Conservation (phyloP, 371 early-diverging fungal species). For the Saksenaea oblongispora region DNA sequence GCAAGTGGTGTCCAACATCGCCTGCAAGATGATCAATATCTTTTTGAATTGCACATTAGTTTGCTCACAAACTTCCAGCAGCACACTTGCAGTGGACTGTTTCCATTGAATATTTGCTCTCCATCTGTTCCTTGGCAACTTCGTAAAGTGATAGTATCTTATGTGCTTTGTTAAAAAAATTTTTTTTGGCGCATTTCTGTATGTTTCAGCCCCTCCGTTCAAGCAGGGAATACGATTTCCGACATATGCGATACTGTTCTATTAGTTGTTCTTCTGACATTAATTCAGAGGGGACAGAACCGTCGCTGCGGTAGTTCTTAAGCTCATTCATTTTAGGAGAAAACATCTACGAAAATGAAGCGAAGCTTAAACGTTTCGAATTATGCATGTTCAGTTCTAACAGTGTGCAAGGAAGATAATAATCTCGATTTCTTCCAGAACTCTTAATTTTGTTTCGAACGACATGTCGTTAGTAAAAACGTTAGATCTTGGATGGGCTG, state of each 20-base stretch:
- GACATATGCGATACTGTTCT: slow-evolving; percentile 2
- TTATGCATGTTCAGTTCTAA: slow-evolving; percentile 5
- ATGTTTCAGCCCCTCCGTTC: background rate
- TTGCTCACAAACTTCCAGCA: too few species aligned
- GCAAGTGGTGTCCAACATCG: too few species aligned
- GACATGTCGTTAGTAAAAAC: slow-evolving; percentile 16
- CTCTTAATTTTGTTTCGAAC: slow-evolving; percentile 13
- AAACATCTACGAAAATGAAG: slow-evolving; percentile 12
- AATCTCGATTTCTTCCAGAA: slow-evolving; percentile 19
- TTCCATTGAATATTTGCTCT: too few species aligned
- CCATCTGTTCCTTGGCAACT: too few species aligned
- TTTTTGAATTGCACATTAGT: too few species aligned
- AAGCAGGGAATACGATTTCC: slow-evolving; percentile 17
- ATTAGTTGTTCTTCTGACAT: background rate
- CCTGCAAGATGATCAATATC: too few species aligned
- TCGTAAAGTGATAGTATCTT: too few species aligned
- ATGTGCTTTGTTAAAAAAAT: background rate
- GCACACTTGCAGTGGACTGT: too few species aligned
- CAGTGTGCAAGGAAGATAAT: slow-evolving; percentile 20
- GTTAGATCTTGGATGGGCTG: slow-evolving; percentile 28
- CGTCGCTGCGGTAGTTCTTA: background rate
- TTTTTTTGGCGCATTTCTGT: background rate
- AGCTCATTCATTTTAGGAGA: slow-evolving; percentile 13
- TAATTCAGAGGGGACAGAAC: background rate
- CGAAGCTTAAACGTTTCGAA: background rate